These are phyloP conservation scores for Globisporangium lucens DNA, from an alignment of 352 stramenopile genomes.

Conservation along the genomic window DNA sequence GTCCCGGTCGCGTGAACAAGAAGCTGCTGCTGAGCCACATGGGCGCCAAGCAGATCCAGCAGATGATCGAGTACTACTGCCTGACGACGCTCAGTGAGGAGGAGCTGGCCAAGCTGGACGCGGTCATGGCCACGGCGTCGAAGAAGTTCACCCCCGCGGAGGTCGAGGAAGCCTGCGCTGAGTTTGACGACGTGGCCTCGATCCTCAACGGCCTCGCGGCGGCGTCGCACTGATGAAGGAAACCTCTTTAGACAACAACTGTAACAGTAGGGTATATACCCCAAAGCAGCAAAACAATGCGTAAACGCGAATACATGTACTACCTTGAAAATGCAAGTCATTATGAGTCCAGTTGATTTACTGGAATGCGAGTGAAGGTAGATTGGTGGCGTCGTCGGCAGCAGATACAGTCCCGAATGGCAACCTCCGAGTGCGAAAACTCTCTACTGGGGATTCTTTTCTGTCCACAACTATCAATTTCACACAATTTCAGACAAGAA, in stretches of 20 bases:
- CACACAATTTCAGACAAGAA: no score
- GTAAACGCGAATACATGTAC: neutral
- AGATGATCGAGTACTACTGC: constrained; percentile 35
- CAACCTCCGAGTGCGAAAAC: no score
- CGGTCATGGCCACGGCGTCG: constrained; percentile 10
- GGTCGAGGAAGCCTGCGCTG: constrained; percentile 21
- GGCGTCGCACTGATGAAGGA: neutral
- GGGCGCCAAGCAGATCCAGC: constrained; percentile 7
- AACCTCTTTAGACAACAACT: neutral
- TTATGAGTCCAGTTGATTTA: neutral
- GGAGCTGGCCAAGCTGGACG: neutral
- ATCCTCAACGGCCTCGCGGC: constrained; percentile 1
- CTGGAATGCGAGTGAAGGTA: no score
- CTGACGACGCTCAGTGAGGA: constrained; percentile 1
- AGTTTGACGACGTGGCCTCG: constrained; percentile 13
- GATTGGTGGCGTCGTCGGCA: no score
- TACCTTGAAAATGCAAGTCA: neutral
- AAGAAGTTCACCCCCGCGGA: constrained; percentile 20
- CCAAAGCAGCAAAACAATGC: neutral
- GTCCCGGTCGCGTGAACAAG: constrained; percentile 88
- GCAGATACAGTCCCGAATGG: no score
- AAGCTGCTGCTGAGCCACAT: constrained; percentile 34
- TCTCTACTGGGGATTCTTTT: no score
- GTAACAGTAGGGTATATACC: neutral
- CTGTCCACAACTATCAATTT: no score